Base-by-base conservation (phyloP, 1,284 basidiomycete species). In the Phenoliferia sp. region DNA sequence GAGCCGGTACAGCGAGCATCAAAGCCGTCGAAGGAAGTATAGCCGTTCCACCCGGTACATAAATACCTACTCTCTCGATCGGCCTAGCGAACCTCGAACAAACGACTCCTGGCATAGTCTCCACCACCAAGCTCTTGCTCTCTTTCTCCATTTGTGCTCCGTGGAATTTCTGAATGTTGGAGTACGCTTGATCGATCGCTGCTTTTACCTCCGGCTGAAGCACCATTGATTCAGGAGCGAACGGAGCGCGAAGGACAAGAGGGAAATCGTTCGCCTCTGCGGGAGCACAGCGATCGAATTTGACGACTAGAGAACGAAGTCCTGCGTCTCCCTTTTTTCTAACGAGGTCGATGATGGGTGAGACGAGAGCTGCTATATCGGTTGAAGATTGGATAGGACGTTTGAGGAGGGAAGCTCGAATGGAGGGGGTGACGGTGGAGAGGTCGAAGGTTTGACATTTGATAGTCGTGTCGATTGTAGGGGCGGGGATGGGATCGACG, bases 31-130 rank as follows among this genome's bases (percentile, higher is more conserved):
- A 95, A 16, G 96, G 96, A 31, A 99, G 83, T 58, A 99, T 87
- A 1, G 96, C 96, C 1, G 95, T 98, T 39, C 96, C 96, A 33
- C 96, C 96, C 1, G 96, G 96, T 2, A 99, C 92, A 80, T 99
- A 99, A 61, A 99, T 82, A 44, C 96, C 96, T 35, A 99, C 96
- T 34, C 94, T 88, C 66, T 91, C 87, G 76, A 99, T 95, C 16
- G 96, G 90, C 55, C 93, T 86, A 3, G 93, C 89, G 79, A 99
- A 98, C 55, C 96, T 87, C 54, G 91, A 89, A 81, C 94, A 97
- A 1, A 92, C 87, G 33, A 99, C 94, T 12, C 96, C 96, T 2
- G 95, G 94, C 92, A 94, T 98, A 9, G 96, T 99, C 80, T 98
- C 93, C 19, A 99, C 91, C 15, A 87, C 84, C 57, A 99, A 83